A percentile compares a stretch with the other conserved stretches of the same genome.
Conservation (phyloP, 805 yeast species). For the Lipomyces starkeyi region DNA sequence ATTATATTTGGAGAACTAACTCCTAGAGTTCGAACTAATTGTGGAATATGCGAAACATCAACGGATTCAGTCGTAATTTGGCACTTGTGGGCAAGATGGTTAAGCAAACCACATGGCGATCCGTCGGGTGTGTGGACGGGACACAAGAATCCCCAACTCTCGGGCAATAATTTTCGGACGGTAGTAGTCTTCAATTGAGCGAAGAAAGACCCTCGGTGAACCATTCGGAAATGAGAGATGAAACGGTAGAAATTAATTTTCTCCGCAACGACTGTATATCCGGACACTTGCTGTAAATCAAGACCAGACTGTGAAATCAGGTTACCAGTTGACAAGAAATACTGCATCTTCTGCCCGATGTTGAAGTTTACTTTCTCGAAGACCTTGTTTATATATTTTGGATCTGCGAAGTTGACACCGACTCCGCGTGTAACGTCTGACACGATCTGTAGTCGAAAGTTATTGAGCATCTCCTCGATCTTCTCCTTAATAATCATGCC, state of each 20-base stretch:
- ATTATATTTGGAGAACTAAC: constrained; percentile 78
- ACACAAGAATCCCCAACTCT: constrained; percentile 98
- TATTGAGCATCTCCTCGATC: constrained; percentile 86
- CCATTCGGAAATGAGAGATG: constrained; percentile 99
- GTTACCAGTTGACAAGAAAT: constrained; percentile 95
- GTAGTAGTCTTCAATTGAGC: constrained; percentile 97
- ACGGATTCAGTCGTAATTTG: constrained; percentile 75
- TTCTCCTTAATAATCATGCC: constrained; percentile 98
- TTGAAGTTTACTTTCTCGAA: constrained; percentile 84
- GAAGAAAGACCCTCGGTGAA: constrained; percentile 98
- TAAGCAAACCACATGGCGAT: constrained; percentile 96
- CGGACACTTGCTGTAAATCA: constrained; percentile 96
- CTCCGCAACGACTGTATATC: constrained; percentile 98
- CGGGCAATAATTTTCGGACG: constrained; percentile 94
- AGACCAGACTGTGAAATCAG: constrained; percentile 95
- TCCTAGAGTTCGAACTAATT: constrained; percentile 71
- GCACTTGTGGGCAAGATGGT: constrained; percentile 96
- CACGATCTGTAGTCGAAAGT: constrained; percentile 73
- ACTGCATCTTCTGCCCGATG: constrained; percentile 92
- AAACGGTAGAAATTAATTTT: constrained; percentile 96
- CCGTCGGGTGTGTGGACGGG: constrained; percentile 99
- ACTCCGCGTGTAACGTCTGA: constrained; percentile 66
- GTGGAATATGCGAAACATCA: constrained; percentile 76
- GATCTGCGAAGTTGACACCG: constrained; percentile 81
- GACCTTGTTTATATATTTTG: constrained; percentile 80